Conservation (phyloP, 345 rosid species). For the Citrus inodora region DNA sequence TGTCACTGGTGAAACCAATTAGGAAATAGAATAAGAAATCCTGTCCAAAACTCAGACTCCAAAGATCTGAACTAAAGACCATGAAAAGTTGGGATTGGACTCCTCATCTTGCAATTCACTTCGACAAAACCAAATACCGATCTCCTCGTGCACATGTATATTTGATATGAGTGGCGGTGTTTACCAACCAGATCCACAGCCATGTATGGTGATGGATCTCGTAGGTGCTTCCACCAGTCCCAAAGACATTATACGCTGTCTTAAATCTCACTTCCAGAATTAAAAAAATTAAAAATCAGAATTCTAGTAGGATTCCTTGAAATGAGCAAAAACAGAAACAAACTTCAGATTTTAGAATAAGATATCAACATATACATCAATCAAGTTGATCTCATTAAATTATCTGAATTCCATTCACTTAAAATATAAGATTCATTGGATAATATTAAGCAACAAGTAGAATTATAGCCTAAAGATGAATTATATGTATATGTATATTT, state of each 20-base stretch:
- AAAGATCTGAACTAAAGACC: not conserved
- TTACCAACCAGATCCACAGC: not conserved
- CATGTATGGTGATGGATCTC: not conserved
- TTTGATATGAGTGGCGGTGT: not conserved
- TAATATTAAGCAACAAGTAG: not conserved
- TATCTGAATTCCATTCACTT: not conserved
- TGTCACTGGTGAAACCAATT: not conserved
- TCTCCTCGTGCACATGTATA: not conserved
- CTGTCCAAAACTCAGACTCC: not conserved
- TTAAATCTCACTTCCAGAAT: not conserved
- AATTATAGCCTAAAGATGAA: too few relatives aligned
- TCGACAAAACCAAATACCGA: not conserved
- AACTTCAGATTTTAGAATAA: not conserved
- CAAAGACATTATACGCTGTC: not conserved
- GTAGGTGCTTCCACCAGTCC: not conserved
- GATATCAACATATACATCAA: not conserved
- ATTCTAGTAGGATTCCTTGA: not conserved
- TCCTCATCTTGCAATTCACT: not conserved
- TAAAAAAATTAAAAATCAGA: not conserved
- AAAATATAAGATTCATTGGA: not conserved
- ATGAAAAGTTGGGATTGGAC: not conserved
- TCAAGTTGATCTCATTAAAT: not conserved
- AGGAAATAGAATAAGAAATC: not conserved
- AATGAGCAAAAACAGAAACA: not conserved
- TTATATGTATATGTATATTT: too few relatives aligned